These are phyloP conservation scores for Phyllosticta citriasiana DNA, from an alignment of 2,329 filamentous ascomycete species.

Conservation along the genomic window DNA sequence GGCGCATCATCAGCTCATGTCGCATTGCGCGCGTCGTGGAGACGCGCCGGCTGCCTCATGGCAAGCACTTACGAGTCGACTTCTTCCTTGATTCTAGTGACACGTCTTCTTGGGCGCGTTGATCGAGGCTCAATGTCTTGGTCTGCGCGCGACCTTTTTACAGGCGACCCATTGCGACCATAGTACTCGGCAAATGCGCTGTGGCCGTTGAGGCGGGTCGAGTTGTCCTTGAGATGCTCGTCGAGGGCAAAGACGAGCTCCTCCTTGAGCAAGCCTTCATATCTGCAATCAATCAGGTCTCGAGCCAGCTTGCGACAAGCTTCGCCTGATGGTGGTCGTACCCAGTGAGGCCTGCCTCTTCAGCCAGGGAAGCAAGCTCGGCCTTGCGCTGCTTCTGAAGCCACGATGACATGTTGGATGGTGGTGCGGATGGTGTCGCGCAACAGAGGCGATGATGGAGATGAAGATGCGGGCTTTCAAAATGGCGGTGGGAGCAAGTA, in stretches of 20 bases:
- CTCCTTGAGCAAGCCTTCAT: constrained; percentile 61
- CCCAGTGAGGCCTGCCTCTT: constrained; percentile 60
- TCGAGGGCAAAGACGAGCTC: constrained; percentile 71
- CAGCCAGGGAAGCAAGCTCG: constrained; percentile 65
- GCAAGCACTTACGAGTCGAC: constrained; percentile 21
- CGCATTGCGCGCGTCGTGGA: constrained; percentile 13
- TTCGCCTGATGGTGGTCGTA: constrained; percentile 38
- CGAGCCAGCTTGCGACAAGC: constrained; percentile 1
- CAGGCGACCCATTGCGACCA: constrained; percentile 48
- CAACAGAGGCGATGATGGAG: constrained; percentile 6
- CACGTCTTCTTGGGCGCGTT: constrained; percentile 13
- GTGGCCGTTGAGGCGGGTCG: constrained; percentile 52
- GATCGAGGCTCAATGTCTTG: constrained; percentile 18
- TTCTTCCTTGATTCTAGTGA: constrained; percentile 26
- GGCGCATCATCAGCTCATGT: not conserved
- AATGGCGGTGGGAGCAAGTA: constrained; percentile 1
- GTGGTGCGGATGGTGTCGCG: constrained; percentile 1
- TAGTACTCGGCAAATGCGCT: constrained; percentile 66
- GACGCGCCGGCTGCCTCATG: constrained; percentile 16
- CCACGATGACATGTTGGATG: constrained; percentile 58
- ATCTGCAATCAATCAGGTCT: constrained; percentile 38
- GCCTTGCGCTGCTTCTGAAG: constrained; percentile 73
- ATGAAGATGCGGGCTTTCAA: not conserved
- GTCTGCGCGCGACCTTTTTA: constrained; percentile 31
- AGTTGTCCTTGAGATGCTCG: constrained; percentile 59